These are phyloP conservation scores for Lagerstroemia speciosa DNA, from an alignment of 345 rosid species.

Conservation along the genomic window DNA sequence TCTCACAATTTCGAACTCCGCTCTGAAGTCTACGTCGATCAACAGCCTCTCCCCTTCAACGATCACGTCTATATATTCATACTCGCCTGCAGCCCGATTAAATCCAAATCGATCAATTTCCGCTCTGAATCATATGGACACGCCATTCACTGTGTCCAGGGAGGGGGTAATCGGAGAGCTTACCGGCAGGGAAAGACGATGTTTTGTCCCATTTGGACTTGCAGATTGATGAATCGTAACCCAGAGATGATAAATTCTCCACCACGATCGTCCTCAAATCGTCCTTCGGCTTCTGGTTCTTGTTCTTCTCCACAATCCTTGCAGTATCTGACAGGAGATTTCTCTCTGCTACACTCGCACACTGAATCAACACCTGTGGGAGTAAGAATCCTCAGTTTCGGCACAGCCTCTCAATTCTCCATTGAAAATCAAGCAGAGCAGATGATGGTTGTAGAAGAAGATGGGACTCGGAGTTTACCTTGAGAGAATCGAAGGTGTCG, in stretches of 20 bases:
- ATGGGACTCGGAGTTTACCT: conserved; percentile 35
- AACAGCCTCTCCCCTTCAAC: conserved; percentile 47
- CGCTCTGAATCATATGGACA: background rate
- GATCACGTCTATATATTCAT: conserved; percentile 83
- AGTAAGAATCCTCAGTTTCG: background rate
- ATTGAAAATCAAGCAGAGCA: no score
- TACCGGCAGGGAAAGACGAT: conserved; percentile 70
- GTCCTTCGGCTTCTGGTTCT: conserved; percentile 54
- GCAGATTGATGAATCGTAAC: conserved; percentile 75
- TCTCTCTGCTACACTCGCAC: conserved; percentile 61
- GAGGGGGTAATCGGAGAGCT: background rate
- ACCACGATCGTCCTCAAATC: conserved; percentile 55
- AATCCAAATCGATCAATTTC: no score
- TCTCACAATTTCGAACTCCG: conserved; percentile 91
- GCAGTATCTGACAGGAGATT: conserved; percentile 76
- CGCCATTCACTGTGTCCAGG: background rate
- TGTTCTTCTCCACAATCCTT: conserved; percentile 72
- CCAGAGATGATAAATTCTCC: conserved; percentile 49
- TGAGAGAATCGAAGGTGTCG: conserved; percentile 49
- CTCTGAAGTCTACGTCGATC: conserved; percentile 80
- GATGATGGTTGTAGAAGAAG: no score
- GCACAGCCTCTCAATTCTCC: background rate
- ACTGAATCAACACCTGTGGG: conserved; percentile 60
- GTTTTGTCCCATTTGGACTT: conserved; percentile 91
- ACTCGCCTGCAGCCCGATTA: conserved; percentile 48